Evolutionary conservation across 306 rosid genomes (phyloP).

Genomic region (Castanopsis chinensis): DNA sequence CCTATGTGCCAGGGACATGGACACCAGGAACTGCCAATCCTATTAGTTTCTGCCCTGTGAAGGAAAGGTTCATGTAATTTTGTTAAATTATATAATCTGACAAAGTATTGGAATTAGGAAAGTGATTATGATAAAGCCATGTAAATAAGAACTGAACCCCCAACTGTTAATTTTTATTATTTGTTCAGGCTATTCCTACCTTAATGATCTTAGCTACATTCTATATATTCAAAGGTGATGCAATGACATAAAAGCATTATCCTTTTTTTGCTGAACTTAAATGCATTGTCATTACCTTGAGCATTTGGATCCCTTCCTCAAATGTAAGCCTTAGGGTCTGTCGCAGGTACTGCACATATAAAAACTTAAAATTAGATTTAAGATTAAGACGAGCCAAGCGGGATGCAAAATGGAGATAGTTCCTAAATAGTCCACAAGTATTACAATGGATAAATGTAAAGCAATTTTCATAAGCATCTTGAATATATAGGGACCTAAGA

Average conservation of each 20-base stretch:
- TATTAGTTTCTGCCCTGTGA: not conserved
- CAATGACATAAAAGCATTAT: not conserved
- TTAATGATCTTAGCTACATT: not conserved
- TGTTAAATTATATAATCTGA: not conserved
- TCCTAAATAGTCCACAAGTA: not conserved
- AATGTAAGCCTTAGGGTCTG: slow-evolving; percentile 74
- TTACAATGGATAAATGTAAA: not conserved
- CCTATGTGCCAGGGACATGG: not conserved
- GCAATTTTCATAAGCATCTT: not conserved
- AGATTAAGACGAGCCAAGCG: not conserved
- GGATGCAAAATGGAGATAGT: not conserved
- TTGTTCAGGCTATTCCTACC: not conserved
- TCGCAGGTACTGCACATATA: slow-evolving; percentile 71
- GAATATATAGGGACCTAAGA: not conserved
- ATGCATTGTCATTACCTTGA: slow-evolving; percentile 48
- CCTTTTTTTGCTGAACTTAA: no score
- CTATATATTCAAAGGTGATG: not conserved
- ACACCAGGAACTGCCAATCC: not conserved
- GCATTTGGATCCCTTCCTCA: slow-evolving; percentile 94
- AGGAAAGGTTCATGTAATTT: not conserved
- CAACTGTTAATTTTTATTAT: not conserved
- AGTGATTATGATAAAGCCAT: not conserved
- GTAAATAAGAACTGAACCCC: not conserved
- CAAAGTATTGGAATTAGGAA: not conserved
- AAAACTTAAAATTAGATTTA: slow-evolving; percentile 24